Base-by-base conservation (phyloP, 495 filamentous ascomycete genomes). In the Hapsidospora chrysogenum region DNA sequence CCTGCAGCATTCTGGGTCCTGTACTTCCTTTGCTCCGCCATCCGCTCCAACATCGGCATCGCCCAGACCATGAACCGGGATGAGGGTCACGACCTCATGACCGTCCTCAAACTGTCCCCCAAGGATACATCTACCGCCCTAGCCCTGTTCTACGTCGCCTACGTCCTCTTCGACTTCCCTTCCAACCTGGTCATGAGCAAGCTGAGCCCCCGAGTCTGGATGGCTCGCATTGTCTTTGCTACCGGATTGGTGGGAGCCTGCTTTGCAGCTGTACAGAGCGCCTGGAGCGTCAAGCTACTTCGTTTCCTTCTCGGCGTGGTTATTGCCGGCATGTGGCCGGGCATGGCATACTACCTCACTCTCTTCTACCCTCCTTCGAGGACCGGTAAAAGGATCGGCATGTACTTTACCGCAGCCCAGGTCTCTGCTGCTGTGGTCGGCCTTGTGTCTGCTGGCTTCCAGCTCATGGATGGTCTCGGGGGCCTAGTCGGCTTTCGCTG, bases 251-350 rank as follows among this genome's bases (percentile, higher is more conserved):
- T 89, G 32, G 85, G 85, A 1, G 66, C 68, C 33, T 89, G 82
- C 42, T 80, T 92, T 60, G 67, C 82, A 2, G 79, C 78, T 6
- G 80, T 92, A 53, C 72, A 72, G 48, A 70, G 72, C 32, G 79
- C 76, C 21, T 86, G 82, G 80, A 86, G 81, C 51, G 70, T 89
- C 51, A 87, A 87, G 76, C 80, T 92, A 19, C 65, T 93, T 3
- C 77, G 85, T n/a, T 72, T 92, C 30, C 63, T 94, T 6, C 66
- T 92, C 10, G 85, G 85, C 28, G 66, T 92, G 35, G 84, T 92
- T 14, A 85, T 83, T 47, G 85, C 85, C 8, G 85, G 85, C 13
- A 84, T 93, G 74, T 92, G 85, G 84, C 85, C 85, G 2, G 85
- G 85, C 25, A 92, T 93, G 85, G 71, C 85, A 14, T 92, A 89